These are phyloP conservation scores for Quambalaria eucalypti DNA, from an alignment of 1,284 basidiomycete genomes.

Conservation along the genomic window DNA sequence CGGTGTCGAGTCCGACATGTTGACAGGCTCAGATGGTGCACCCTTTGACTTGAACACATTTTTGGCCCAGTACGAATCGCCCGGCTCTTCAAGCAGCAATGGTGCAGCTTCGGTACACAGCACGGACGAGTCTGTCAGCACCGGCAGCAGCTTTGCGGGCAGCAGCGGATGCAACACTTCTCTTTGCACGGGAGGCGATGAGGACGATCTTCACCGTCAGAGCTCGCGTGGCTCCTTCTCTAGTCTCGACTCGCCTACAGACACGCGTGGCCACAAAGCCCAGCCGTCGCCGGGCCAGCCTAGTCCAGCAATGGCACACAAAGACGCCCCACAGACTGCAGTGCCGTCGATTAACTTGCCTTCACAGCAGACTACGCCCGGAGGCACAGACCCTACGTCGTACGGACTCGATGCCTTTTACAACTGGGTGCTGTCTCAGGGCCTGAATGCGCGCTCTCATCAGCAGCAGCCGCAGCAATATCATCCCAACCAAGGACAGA, in stretches of 20 bases:
- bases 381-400: background rate
- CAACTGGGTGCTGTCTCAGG: slow-evolving; percentile 36
- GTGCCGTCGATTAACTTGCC: background rate
- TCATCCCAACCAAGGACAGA: too few relatives aligned
- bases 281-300: too few relatives aligned
- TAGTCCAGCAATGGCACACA: too few relatives aligned
- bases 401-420: slow-evolving; percentile 27
- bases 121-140: background rate
- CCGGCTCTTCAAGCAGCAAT: background rate
- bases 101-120: background rate
- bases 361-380: too few relatives aligned
- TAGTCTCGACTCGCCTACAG: slow-evolving; percentile 8
- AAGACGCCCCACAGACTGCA: background rate
- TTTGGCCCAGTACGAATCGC: background rate
- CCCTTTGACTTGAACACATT: background rate
- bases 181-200: background rate
- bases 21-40: background rate
- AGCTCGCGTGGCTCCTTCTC: background rate
- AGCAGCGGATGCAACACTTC: background rate
- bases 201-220: background rate
- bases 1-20: slow-evolving; percentile 6
- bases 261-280: too few relatives aligned
- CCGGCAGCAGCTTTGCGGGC: slow-evolving; percentile 2
- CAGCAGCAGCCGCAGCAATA: background rate
- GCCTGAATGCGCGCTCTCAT: slow-evolving; percentile 1